Evolutionary conservation across 2,329 filamentous ascomycete genomes (phyloP), one percentile per base, ranked within the genome.

Genomic region (Colletotrichum sojae): DNA sequence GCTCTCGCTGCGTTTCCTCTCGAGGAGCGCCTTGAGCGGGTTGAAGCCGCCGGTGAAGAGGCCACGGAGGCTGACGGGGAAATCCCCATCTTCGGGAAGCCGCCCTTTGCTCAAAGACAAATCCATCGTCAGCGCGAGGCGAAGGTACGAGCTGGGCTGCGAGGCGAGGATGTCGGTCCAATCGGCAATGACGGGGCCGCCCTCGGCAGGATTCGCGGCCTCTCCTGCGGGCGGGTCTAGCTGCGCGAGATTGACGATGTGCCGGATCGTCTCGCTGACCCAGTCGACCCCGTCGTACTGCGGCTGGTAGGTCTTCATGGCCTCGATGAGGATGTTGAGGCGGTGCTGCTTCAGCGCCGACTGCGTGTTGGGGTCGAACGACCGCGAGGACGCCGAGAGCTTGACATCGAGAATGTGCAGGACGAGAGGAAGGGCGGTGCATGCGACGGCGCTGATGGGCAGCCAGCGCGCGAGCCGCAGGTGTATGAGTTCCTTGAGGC

Each of bases 201-300:
- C 18, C 27, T 68, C 16, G 74, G 73, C 6, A 68, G 58, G 25
- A 5, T 22, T 49, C 6, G 36, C 40, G 0, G 62, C 16, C 5
- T 62, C 67, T 5, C 69, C 69, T 1, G 62, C 51, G 2, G 72
- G 69, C 51, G 73, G 63, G 2, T 71, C 71, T 2, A 73, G 55
- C 68, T 83, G 79, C 0, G 82, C 80, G 9, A 83, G 76, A 58
- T 81, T 81, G 62, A 83, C 78, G 25, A 83, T 83, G 64, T 83
- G 80, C 6, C 81, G 78, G 31, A 83, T 81, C 10, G 81, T 81
- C 69, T 83, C 80, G 74, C 78, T 80, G 53, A 84, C 79, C 73
- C 81, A 83, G 71, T 85, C 83, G 1, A 83, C 80, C 22, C 81
- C 82, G 61, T 85, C 83, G 64, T 84, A 84, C 58, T 83, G 81